Base-by-base conservation (phyloP, 495 filamentous ascomycete genomes). In the Penicillium odoratum region DNA sequence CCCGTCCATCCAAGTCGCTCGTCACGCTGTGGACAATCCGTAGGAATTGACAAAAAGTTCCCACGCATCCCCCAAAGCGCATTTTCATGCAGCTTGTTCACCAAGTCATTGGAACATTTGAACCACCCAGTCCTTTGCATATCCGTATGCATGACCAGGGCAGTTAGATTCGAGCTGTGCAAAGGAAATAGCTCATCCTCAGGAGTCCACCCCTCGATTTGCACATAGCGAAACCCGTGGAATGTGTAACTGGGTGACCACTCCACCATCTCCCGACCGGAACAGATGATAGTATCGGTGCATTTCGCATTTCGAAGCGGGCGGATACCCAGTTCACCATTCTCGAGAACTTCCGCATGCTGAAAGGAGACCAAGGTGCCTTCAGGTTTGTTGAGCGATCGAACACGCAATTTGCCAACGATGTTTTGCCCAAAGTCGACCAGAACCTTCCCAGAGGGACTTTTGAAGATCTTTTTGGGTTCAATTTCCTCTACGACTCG, bases 1-100 rank as follows among this genome's bases (percentile, higher is more conserved):
- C 80, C 82, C 0, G 82, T 83, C 82, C 81, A 85, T 0, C 82
- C 82, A 9, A 85, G 56, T 4, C 81, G 70, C 58, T 85, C 82
- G 50, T 85, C 82, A 36, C 82, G 72, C 54, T 82, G 79, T 0
- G 81, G 81, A 55, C 81, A 84, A 52, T 85, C 82, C 0, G 78
- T 85, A 3, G 81, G 82, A 0, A 84, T 65, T 18, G 64, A 69
- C 51, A 85, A 67, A 48, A 85, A 85, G 48, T 84, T 85, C 0
- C 80, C 77, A 5, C 73, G 70, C 78, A 83, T 81, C 8, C 74
- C 72, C 82, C 81, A 83, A 30, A 69, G 49, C 4, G 80, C 69
- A 50, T 85, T 85, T 6, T 70, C 47, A 40, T 82, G 74, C 2
- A 85, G 68, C 51, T 77, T 63, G 43, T 81, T 85, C 13, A 85